Base-by-base conservation (phyloP, 83 land plant species). In the Picea mariana region DNA sequence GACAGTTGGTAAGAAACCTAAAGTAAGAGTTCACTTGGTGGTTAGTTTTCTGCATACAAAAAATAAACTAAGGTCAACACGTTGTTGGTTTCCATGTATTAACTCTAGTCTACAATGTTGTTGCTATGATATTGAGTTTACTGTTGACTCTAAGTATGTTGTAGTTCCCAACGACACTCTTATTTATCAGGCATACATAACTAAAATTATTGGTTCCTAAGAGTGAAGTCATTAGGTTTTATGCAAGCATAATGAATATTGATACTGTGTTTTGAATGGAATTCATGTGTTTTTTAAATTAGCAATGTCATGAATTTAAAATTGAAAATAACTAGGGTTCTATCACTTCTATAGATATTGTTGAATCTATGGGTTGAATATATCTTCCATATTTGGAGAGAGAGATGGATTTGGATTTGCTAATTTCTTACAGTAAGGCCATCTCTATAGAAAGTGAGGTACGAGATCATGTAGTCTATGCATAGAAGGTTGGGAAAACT, bases 401-500 rank as follows among this genome's bases (percentile, higher is more conserved):
- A 62, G 99, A 98, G 81, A 77, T 85, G 84, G 84, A 64, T 27
- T 94, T 97, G 0, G 95, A 96, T 81, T 86, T 98, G 68, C 80
- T 95, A 16, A 88, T 95, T 47, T 80, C 79, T 62, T 88, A 91
- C 76, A 26, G 77, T 80, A 79, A 85, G 61, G 62, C 86, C 23
- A 61, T 26, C 31, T 85, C 84, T 62, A 47, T 80, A 42, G 82
- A 66, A 49, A 77, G 67, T 80, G 81, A 72, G 27, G 78, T 79
- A 73, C 69, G 81, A 6, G 15, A 62, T 79, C 13, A 6, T 63
- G 67, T 68, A 18, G 78, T 44, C 1, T 34, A 34, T 76, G 47
- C 27, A 55, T 9, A 69, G 75, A 40, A 38, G 17, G 44, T 38
- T 31, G 44, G 47, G 75, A 31, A 31, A 69, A 38, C 34, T 34